Evolutionary conservation across 2,329 filamentous ascomycete species (phyloP).

Genomic region (Helotiales sp.): DNA sequence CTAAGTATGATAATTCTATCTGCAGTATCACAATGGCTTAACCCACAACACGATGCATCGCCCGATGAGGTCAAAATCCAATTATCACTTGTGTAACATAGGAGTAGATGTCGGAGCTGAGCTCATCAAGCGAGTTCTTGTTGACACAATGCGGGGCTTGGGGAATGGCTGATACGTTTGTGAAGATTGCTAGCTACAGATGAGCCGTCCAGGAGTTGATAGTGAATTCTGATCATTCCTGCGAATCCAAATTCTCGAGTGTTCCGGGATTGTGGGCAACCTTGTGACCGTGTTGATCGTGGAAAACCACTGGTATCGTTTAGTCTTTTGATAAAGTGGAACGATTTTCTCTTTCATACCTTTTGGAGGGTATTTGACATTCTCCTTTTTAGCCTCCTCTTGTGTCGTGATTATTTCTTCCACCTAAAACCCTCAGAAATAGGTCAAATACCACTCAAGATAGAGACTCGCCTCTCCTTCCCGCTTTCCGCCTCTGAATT

Average conservation of each 20-base stretch:
- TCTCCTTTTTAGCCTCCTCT: conserved; percentile 44
- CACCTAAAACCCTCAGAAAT: conserved; percentile 22
- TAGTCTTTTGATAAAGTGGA: neutral
- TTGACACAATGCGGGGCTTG: neutral
- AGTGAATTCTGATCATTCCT: conserved; percentile 1
- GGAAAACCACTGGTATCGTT: conserved; percentile 43
- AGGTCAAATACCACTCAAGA: neutral
- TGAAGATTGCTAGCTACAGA: neutral
- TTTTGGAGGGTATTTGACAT: conserved; percentile 46
- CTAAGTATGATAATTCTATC: neutral
- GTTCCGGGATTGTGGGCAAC: conserved; percentile 49
- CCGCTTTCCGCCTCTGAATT: conserved; percentile 47
- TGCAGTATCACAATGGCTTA: neutral
- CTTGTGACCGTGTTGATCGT: conserved; percentile 47
- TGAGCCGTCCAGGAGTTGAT: neutral
- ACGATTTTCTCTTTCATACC: neutral
- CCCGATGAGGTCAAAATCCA: neutral
- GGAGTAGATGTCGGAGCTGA: neutral
- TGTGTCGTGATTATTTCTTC: conserved; percentile 46
- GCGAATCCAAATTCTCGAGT: conserved; percentile 40
- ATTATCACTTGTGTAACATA: neutral
- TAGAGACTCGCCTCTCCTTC: conserved; percentile 43
- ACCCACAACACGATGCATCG: neutral
- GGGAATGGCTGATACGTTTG: neutral
- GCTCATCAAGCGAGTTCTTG: neutral